Base-by-base conservation (phyloP, 2,329 filamentous ascomycete genomes). In the Chaetomium globosum region DNA sequence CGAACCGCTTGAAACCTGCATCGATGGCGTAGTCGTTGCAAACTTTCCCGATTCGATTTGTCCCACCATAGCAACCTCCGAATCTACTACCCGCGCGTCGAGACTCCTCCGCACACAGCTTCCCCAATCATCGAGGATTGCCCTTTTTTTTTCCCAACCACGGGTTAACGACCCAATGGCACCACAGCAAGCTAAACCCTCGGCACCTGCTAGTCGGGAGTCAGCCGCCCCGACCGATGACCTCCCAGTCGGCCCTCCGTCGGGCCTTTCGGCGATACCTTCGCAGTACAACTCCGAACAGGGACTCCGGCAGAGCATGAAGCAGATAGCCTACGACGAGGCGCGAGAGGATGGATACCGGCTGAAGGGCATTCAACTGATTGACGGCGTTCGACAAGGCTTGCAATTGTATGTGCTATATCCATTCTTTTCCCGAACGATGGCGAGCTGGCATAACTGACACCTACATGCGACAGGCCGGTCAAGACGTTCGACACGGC, bases 401-500 rank as follows among this genome's bases (percentile, higher is more conserved):
- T 81, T 99, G 59, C 89, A 91, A 71, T 79, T 99, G 89, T 95
- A 80, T 72, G 89, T 80, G 4, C 30, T 60, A 19, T 8, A 49
- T 23, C 21, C 19, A 2, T 13, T 46, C 9, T 2, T 26, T 16
- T 33, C 43, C 31, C 21, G 2, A 33, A 16, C 19, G 1, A n/a
- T 52, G 30, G n/a, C 7, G 26, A 33, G 12, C 2, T 3, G 52
- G 5, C 12, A 30, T 0, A n/a, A 31, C 56, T 72, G 36, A 69
- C 57, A n/a, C 21, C 12, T 16, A 5, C 12, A 9, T 21, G 4
- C 16, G 13, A 28, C 67, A 93, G 91, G 54, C 95, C 95, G 1
- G 88, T 97, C 28, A 89, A 91, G 66, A 98, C 95, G 0, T 97
- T 92, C 77, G 91, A 94, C 71, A 96, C 94, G 0, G 95, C 95